Evolutionary conservation across 805 yeast species (phyloP), one percentile per base, ranked within the genome.

Genomic region (Starmerella ratchasimensis): DNA sequence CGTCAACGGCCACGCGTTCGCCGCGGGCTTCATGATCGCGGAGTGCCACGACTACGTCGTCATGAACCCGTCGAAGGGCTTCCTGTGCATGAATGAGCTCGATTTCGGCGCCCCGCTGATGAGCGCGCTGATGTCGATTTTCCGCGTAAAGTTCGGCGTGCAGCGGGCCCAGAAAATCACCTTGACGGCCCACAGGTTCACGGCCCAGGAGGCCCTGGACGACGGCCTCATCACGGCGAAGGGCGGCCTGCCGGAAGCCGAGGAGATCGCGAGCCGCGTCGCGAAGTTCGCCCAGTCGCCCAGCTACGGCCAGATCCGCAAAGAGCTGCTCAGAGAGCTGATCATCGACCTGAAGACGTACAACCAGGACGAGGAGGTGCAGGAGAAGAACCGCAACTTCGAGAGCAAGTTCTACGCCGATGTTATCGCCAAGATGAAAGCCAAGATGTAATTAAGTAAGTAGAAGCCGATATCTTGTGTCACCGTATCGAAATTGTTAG

Each of bases 201-300:
- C 57, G 3, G 58, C 55, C 3, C 82, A 84, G 53, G 96, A 86
- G 51, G 94, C 97, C 0, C 65, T 86, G 41, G 83, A 86, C 58
- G 94, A 82, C 59, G 96, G 57, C 2, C 33, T 61, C 6, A 48
- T 61, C 31, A 57, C 60, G 30, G 54, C 51, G 1, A 42, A 48
- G 23, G 65, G 65, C 6, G 57, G 50, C n/a, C 34, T 57, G 21
- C 45, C 47, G 2, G 61, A 57, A 33, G 63, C 52, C 4, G 57
- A 54, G 37, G 53, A 27, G 18, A 41, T 59, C 25, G 62, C 49
- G 10, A 35, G 33, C 28, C 37, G 43, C 33, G 38, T 51, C 16
- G 38, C 37, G 19, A 38, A 38, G 23, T 42, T 49, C 20, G 54
- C 60, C 7, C 19, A 34, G 17, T 47, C 60, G 22, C 57, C 56